Evolutionary conservation across 2,329 filamentous ascomycete genomes (phyloP).

Genomic region (Aspergillus jensenii): DNA sequence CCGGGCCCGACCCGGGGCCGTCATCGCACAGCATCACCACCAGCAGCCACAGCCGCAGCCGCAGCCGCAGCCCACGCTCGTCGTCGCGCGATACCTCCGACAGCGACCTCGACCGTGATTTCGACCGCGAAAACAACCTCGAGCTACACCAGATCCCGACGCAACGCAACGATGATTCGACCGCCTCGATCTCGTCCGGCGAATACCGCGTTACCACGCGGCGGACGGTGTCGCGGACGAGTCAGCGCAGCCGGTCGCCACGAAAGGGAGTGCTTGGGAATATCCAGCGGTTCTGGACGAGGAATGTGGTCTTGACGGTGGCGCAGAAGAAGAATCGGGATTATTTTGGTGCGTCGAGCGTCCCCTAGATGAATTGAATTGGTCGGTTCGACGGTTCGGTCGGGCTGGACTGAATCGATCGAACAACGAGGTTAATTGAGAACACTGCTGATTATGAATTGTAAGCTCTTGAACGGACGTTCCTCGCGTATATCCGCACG

Average conservation of each 20-base stretch:
- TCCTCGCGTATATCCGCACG: slow-evolving; percentile 70
- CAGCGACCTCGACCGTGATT: slow-evolving; percentile 3
- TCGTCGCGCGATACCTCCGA: neutral
- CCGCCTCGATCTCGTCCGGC: slow-evolving; percentile 33
- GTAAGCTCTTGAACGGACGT: slow-evolving; percentile 71
- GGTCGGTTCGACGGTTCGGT: no score
- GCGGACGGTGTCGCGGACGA: slow-evolving; percentile 25
- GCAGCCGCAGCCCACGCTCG: neutral
- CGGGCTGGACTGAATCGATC: no score
- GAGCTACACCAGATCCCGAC: slow-evolving; percentile 34
- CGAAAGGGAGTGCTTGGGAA: slow-evolving; percentile 56
- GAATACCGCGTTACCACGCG: slow-evolving; percentile 29
- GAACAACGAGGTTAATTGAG: no score
- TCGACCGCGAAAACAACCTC: slow-evolving; percentile 19
- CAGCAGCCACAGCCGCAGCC: neutral
- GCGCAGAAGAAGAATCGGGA: slow-evolving; percentile 43
- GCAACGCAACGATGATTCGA: slow-evolving; percentile 25
- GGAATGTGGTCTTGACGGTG: slow-evolving; percentile 40
- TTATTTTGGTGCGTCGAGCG: slow-evolving; percentile 36
- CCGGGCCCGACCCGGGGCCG: neutral
- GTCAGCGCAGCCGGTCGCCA: slow-evolving; percentile 11
- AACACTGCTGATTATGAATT: neutral
- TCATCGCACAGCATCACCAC: neutral
- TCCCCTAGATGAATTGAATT: neutral
- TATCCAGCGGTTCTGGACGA: slow-evolving; percentile 82